Evolutionary conservation across 1,284 basidiomycete species (phyloP).

Genomic region (Boletus sp.): DNA sequence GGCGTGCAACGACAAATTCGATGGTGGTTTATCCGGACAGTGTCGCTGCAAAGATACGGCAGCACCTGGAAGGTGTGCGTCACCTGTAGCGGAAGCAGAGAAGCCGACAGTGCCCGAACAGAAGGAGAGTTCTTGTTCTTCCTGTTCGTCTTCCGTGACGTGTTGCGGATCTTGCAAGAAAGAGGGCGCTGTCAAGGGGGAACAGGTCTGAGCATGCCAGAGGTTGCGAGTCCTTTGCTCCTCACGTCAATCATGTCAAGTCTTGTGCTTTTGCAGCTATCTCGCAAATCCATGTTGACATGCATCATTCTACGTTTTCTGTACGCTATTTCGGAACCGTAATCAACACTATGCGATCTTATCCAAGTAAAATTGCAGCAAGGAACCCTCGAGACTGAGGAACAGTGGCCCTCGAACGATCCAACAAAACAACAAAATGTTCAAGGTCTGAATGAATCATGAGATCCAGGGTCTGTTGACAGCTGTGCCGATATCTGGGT

Average conservation of each 20-base stretch:
- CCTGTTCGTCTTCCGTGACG: too few relatives aligned
- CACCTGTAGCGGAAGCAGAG: not conserved
- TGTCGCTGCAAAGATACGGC: conserved; percentile 4
- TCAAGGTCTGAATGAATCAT: too few relatives aligned
- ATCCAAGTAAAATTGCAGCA: too few relatives aligned
- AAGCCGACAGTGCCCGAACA: conserved; percentile 1
- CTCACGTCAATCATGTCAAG: too few relatives aligned
- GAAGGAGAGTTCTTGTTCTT: not conserved
- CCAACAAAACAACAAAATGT: too few relatives aligned
- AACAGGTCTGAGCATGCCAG: conserved; percentile 5
- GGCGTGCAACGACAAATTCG: conserved; percentile 47
- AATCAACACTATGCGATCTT: too few relatives aligned
- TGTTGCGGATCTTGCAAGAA: conserved; percentile 5
- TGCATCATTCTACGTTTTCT: not conserved
- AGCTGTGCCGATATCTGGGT: too few relatives aligned
- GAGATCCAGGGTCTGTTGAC: too few relatives aligned
- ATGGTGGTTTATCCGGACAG: conserved; percentile 37
- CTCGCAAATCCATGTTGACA: too few relatives aligned
- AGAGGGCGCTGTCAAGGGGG: not conserved
- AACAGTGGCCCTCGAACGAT: too few relatives aligned
- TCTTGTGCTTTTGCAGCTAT: not conserved
- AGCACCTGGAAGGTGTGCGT: not conserved
- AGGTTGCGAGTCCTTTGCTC: not conserved
- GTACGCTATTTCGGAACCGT: not conserved
- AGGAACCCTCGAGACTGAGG: too few relatives aligned